A percentile compares a stretch with the other conserved stretches of the same genome.
phyloP scores from a whole-genome alignment of 2,329 filamentous ascomycete species.

The Aspergillus bombycis region DNA sequence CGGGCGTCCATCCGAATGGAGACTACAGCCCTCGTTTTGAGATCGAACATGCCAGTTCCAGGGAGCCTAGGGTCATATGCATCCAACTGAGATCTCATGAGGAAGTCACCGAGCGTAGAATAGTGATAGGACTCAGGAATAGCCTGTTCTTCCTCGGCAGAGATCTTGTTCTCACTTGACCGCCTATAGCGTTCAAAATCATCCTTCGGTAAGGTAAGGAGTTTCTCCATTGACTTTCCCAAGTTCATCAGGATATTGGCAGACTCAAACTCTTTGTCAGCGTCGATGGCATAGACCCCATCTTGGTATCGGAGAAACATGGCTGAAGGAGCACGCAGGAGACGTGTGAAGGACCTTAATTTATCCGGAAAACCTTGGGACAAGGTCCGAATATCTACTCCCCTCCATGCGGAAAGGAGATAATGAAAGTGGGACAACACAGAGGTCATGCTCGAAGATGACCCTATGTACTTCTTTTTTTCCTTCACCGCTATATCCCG shows the following conservation, averaged over 20 bases:
- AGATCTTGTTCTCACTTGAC: conserved; percentile 67
- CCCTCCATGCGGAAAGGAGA: conserved; percentile 81
- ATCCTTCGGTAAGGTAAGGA: conserved; percentile 79
- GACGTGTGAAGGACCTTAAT: conserved; percentile 68
- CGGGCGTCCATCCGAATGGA: conserved; percentile 84
- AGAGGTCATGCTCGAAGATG: conserved; percentile 94
- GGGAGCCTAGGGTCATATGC: conserved; percentile 84
- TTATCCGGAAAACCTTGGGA: conserved; percentile 69
- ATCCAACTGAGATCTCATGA: conserved; percentile 95
- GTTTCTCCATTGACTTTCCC: conserved; percentile 94
- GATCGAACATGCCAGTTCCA: conserved; percentile 90
- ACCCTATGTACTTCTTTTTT: conserved; percentile 83
- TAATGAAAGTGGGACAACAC: conserved; percentile 90
- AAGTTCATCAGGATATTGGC: conserved; percentile 88
- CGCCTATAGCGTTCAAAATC: conserved; percentile 85
- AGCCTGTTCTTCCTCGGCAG: conserved; percentile 68
- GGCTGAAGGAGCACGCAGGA: conserved; percentile 74
- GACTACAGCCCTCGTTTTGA: conserved; percentile 92
- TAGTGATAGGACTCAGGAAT: conserved; percentile 84
- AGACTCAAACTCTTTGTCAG: conserved; percentile 86
- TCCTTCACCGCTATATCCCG: conserved; percentile 68
- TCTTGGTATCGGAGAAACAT: conserved; percentile 82
- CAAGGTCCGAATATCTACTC: conserved; percentile 66
- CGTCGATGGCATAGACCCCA: conserved; percentile 90
- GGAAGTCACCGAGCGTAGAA: conserved; percentile 79